Base-by-base conservation (phyloP, 2,329 filamentous ascomycete genomes). In the Zymoseptoria brevis region DNA sequence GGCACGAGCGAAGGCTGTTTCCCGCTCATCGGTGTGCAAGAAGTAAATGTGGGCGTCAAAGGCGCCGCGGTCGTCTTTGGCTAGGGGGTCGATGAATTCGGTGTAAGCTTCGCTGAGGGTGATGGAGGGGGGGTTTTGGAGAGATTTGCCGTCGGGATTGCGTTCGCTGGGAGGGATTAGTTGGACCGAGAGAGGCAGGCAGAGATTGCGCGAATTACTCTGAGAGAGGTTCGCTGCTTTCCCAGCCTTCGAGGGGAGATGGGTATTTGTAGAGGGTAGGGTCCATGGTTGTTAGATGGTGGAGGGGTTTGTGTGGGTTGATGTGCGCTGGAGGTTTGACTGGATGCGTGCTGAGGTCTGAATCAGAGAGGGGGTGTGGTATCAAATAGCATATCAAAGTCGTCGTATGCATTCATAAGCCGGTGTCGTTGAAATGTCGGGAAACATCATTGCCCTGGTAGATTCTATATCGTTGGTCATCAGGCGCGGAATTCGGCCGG, bases 31-130 rank as follows among this genome's bases (percentile, higher is more conserved):
- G 51, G 77, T 80, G 69, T 83, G 74, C 26, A 86, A 83, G 73
- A 90, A 89, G 75, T 96, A 96, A 67, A 96, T 86, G 73, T 96
- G 91, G 16, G 95, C 75, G 71, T 96, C 91, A 65, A 96, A 96
- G 9, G 86, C 91, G 45, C 88, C 89, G 5, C 84, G 80, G 1
- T 70, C 72, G 2, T 81, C 84, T 59, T 87, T 88, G 51, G 84
- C 79, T 30, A 95, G 77, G 0, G 90, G 88, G 2, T 82, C 79
- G 0, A 81, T 74, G 67, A 96, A 96, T 41, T 77, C 74, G 16
- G 83, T 79, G 69, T 96, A 96, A 13, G 88, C 83, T 56, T 80
- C 75, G 71, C 88, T 93, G 19, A 50, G 60, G 54, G 82, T 76
- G 1, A 80, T 81, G 0, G 83, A 77, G 30, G 82, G 78, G 0